phyloP scores from a whole-genome alignment of 208 protist genomes.

The Trypanosoma theileri region DNA sequence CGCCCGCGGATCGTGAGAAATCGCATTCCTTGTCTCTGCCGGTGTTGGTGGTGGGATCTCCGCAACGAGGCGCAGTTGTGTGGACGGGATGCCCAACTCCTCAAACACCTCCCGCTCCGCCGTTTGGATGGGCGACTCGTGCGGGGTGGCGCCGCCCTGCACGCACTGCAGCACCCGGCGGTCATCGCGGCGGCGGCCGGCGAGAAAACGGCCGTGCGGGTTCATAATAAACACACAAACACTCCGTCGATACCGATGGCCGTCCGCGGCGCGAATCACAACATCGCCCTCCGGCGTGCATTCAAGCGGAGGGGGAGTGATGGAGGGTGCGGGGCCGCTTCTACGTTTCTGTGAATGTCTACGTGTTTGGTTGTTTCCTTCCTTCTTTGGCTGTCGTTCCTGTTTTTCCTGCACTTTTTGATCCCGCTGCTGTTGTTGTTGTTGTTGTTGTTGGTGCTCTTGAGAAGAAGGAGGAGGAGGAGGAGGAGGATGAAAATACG shows the following conservation, averaged over 20 bases:
- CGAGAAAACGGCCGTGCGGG: slow-evolving; percentile 32
- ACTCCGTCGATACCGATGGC: slow-evolving; percentile 30
- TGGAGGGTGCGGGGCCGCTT: neutral
- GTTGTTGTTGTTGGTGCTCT: no score
- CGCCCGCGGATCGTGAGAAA: neutral
- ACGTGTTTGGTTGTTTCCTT: no score
- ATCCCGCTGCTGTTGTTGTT: no score
- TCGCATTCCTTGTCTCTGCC: neutral
- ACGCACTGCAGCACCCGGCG: slow-evolving; percentile 37
- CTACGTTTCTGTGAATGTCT: neutral
- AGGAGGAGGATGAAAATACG: no score
- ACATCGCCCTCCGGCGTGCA: slow-evolving; percentile 20
- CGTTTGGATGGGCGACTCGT: slow-evolving; percentile 31
- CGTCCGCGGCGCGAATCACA: neutral
- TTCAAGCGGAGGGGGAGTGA: neutral
- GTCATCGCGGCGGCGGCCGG: slow-evolving; percentile 34
- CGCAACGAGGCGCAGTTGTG: slow-evolving; percentile 23
- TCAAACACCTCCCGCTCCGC: slow-evolving; percentile 45
- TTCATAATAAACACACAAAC: slow-evolving; percentile 51
- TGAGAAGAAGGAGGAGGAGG: no score
- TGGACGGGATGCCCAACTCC: slow-evolving; percentile 39
- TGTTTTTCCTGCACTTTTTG: no score
- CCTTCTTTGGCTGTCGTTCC: no score
- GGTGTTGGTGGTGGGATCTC: slow-evolving; percentile 23
- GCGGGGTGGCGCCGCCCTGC: slow-evolving; percentile 37